Percentiles rank a stretch among this genome's conserved stretches.
Evolutionary conservation across 352 stramenopile genomes (phyloP).

Genomic region (Hyphochytrium catenoides): DNA sequence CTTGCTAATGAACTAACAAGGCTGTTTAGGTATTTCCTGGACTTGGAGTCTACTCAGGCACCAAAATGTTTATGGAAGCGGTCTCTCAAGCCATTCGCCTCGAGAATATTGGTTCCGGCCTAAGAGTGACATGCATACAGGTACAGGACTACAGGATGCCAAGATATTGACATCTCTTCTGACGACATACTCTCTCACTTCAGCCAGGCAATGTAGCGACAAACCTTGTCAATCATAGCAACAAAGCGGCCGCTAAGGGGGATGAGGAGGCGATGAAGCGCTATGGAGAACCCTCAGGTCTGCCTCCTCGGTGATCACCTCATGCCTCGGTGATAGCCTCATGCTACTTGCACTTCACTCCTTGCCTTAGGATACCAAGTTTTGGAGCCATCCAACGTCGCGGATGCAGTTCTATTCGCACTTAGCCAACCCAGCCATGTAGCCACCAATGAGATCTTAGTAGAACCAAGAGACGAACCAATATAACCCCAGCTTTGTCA

Average conservation of each 20-base stretch:
- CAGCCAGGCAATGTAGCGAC: conserved; percentile 69
- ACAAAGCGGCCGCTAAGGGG: conserved; percentile 21
- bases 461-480: conserved; percentile 62
- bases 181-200: too few relatives aligned
- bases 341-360: conserved; percentile 4
- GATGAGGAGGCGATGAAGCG: conserved; percentile 53
- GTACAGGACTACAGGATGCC: conserved; percentile 7
- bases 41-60: conserved; percentile 63
- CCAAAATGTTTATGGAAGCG: conserved; percentile 75
- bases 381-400: conserved; percentile 55
- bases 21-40: conserved; percentile 28
- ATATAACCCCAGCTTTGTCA: too few relatives aligned
- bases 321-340: too few relatives aligned
- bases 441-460: conserved; percentile 66
- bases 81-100: conserved; percentile 52
- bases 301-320: too few relatives aligned
- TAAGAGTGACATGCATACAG: conserved; percentile 64
- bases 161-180: too few relatives aligned
- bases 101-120: conserved; percentile 51
- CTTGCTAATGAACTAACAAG: conserved; percentile 19
- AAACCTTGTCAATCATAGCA: conserved; percentile 62
- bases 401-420: conserved; percentile 56
- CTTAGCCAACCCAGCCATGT: conserved; percentile 58
- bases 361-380: conserved; percentile 26
- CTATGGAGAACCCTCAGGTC: conserved; percentile 26